Conservation (phyloP, 345 rosid species). For the Murraya koenigii region DNA sequence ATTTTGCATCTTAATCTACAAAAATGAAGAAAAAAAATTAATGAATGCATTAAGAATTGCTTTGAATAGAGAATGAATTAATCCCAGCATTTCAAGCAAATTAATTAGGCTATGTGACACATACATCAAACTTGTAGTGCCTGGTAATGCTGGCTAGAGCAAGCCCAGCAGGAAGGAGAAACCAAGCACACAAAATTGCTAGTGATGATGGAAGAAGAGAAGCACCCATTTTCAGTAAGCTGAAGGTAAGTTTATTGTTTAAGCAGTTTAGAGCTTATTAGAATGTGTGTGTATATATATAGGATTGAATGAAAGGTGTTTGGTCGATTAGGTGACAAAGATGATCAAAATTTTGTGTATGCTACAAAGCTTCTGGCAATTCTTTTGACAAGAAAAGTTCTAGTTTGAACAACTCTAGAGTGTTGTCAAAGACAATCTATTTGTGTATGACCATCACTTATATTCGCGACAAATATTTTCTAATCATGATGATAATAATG, state of each 20-base stretch:
- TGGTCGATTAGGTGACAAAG: constrained; percentile 11
- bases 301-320: background rate
- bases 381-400: constrained; percentile 3
- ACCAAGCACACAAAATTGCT: background rate
- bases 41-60: background rate
- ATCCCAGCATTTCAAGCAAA: background rate
- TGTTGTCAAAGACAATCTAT: constrained; percentile 13
- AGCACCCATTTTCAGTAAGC: constrained; percentile 7
- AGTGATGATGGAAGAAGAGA: background rate
- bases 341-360: background rate
- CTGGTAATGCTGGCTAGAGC: constrained; percentile 29
- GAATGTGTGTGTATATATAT: background rate
- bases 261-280: background rate
- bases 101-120: background rate
- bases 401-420: constrained; percentile 15
- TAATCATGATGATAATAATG: background rate
- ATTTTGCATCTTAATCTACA: constrained; percentile 44
- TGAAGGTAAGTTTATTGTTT: background rate
- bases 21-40: background rate
- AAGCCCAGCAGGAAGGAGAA: constrained; percentile 3
- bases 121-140: constrained; percentile 42
- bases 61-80: background rate
- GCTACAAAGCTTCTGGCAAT: background rate
- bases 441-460: background rate
- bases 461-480: background rate